A percentile compares a stretch with the other conserved stretches of the same genome.
Conservation (phyloP, 257 asterid genomes). For the Solanum chmielewskii region DNA sequence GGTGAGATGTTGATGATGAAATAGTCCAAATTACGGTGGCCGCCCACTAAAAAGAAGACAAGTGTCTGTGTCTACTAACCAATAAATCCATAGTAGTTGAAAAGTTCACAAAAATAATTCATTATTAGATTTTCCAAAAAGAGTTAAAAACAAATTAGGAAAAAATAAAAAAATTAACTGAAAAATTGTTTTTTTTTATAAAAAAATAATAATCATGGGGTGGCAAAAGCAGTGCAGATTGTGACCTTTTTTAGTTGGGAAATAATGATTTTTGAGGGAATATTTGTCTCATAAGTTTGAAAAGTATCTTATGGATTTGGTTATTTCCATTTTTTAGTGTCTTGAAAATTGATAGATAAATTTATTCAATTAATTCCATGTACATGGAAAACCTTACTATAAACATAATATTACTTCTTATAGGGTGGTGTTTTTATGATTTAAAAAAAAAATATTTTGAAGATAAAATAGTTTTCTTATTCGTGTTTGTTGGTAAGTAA, state of each 20-base stretch:
- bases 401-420: neutral
- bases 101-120: neutral
- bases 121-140: neutral
- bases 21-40: constrained; percentile 19
- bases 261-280: neutral
- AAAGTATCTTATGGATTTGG: neutral
- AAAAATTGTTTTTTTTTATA: neutral
- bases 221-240: constrained; percentile 25
- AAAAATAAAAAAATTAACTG: neutral
- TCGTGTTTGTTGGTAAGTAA: neutral
- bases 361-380: neutral
- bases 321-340: constrained; percentile 1
- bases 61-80: neutral
- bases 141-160: neutral
- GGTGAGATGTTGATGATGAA: neutral
- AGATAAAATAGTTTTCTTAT: neutral
- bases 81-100: constrained; percentile 5
- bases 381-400: neutral
- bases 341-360: neutral
- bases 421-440: neutral
- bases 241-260: neutral
- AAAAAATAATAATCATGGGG: neutral
- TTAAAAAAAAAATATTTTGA: neutral
- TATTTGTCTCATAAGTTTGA: neutral
- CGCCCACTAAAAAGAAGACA: constrained; percentile 17